Percentiles rank a stretch among this genome's conserved stretches.
phyloP scores from a whole-genome alignment of 371 early-diverging fungal species.

The Mortierella sp. region DNA sequence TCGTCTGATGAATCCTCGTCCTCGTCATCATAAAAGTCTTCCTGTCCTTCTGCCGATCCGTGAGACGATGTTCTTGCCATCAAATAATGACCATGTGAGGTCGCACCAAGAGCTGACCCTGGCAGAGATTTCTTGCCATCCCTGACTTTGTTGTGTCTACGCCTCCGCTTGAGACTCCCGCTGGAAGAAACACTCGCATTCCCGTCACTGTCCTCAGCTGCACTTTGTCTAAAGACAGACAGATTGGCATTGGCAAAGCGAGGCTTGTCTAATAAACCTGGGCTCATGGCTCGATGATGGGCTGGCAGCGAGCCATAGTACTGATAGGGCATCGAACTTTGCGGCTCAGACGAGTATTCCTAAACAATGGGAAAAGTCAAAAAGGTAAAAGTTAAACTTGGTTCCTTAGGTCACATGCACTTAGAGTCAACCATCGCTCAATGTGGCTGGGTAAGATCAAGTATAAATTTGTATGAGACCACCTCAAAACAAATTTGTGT shows the following conservation, averaged over 20 bases:
- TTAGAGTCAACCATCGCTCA: too few relatives aligned
- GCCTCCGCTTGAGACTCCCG: conserved; percentile 58
- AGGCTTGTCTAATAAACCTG: conserved; percentile 40
- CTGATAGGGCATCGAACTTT: conserved; percentile 12
- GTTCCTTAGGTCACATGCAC: not conserved
- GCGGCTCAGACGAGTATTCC: conserved; percentile 34
- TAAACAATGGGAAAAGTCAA: conserved; percentile 2
- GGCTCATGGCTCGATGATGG: conserved; percentile 50
- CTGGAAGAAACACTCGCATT: conserved; percentile 60
- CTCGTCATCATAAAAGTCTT: conserved; percentile 46
- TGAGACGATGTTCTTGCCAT: conserved; percentile 37
- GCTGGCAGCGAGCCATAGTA: conserved; percentile 16
- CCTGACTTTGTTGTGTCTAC: conserved; percentile 40
- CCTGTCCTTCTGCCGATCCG: conserved; percentile 38
- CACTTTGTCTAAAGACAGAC: conserved; percentile 46
- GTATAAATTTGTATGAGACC: conserved; percentile 3
- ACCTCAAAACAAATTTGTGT: too few relatives aligned
- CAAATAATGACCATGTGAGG: conserved; percentile 24
- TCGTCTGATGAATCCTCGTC: conserved; percentile 47
- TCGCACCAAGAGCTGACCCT: conserved; percentile 37
- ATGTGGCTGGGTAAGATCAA: not conserved
- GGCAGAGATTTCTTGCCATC: conserved; percentile 36
- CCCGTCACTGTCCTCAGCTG: conserved; percentile 58
- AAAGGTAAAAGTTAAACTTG: not conserved
- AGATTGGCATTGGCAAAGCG: conserved; percentile 51